phyloP scores from a whole-genome alignment of 306 rosid genomes.

The Ziziphus jujuba region DNA sequence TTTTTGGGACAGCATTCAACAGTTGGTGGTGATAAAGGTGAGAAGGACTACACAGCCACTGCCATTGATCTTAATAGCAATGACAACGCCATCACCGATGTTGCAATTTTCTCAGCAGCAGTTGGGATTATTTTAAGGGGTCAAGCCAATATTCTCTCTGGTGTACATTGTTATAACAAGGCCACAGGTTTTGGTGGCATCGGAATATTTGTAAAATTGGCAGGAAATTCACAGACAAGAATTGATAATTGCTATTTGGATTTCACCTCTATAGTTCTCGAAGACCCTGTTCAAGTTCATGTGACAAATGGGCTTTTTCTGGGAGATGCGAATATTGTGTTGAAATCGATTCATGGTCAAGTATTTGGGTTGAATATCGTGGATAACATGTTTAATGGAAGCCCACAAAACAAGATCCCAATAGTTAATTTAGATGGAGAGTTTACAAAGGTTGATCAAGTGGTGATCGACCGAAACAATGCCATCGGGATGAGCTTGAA shows the following conservation, averaged over 20 bases:
- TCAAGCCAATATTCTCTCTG: slow-evolving; percentile 63
- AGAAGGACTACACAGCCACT: slow-evolving; percentile 46
- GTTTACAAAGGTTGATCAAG: slow-evolving; percentile 53
- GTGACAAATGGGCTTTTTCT: slow-evolving; percentile 64
- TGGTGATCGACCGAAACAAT: slow-evolving; percentile 60
- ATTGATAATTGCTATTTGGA: slow-evolving; percentile 66
- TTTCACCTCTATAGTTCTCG: slow-evolving; percentile 62
- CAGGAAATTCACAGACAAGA: slow-evolving; percentile 59
- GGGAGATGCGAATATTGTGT: slow-evolving; percentile 56
- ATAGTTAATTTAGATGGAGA: slow-evolving; percentile 55
- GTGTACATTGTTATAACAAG: slow-evolving; percentile 68
- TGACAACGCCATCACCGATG: slow-evolving; percentile 51
- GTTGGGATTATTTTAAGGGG: slow-evolving; percentile 60
- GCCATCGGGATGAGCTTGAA: slow-evolving; percentile 55
- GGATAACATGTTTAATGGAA: slow-evolving; percentile 58
- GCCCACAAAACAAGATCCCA: slow-evolving; percentile 41
- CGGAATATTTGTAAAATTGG: slow-evolving; percentile 56
- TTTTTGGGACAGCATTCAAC: slow-evolving; percentile 71
- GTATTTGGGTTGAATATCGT: slow-evolving; percentile 58
- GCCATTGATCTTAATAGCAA: slow-evolving; percentile 52
- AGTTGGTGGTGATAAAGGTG: slow-evolving; percentile 48
- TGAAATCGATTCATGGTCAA: slow-evolving; percentile 52
- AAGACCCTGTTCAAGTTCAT: slow-evolving; percentile 78
- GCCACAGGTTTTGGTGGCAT: slow-evolving; percentile 61
- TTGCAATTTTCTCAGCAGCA: slow-evolving; percentile 51